These are phyloP conservation scores for Cercospora nicotianae DNA, from an alignment of 2,329 filamentous ascomycete genomes.

Conservation along the genomic window DNA sequence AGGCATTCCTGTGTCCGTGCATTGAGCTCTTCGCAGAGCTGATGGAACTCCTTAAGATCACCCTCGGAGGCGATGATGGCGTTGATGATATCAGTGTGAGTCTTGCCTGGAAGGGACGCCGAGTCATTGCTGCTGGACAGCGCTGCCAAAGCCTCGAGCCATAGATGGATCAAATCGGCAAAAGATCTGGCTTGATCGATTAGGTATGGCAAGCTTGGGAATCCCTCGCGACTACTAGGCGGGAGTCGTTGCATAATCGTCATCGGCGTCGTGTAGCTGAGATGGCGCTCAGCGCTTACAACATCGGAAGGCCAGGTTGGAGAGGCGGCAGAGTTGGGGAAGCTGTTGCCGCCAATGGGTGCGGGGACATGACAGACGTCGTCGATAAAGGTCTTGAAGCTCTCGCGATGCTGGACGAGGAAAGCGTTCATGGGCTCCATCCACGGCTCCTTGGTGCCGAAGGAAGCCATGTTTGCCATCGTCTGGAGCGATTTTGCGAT, in stretches of 20 bases:
- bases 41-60: conserved; percentile 52
- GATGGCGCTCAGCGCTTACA: conserved; percentile 36
- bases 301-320: conserved; percentile 32
- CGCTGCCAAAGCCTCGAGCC: conserved; percentile 59
- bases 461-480: conserved; percentile 84
- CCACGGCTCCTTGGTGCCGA: conserved; percentile 95
- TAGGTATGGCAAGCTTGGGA: conserved; percentile 87
- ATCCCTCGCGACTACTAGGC: conserved; percentile 80
- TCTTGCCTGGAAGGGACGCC: conserved; percentile 24
- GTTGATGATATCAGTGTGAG: conserved; percentile 38
- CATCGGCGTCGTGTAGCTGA: conserved; percentile 79
- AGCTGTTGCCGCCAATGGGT: conserved; percentile 58
- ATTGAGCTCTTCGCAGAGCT: conserved; percentile 49
- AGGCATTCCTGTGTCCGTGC: conserved; percentile 53
- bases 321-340: conserved; percentile 25
- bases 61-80: conserved; percentile 42
- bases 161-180: conserved; percentile 77
- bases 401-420: conserved; percentile 69
- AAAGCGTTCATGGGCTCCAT: conserved; percentile 99
- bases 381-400: conserved; percentile 86
- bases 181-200: conserved; percentile 86
- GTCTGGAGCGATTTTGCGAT: conserved; percentile 92
- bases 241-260: conserved; percentile 84
- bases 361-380: conserved; percentile 78
- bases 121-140: conserved; percentile 23